Base-by-base conservation (phyloP, 352 stramenopile genomes). In the Thalassiosira hispida region DNA sequence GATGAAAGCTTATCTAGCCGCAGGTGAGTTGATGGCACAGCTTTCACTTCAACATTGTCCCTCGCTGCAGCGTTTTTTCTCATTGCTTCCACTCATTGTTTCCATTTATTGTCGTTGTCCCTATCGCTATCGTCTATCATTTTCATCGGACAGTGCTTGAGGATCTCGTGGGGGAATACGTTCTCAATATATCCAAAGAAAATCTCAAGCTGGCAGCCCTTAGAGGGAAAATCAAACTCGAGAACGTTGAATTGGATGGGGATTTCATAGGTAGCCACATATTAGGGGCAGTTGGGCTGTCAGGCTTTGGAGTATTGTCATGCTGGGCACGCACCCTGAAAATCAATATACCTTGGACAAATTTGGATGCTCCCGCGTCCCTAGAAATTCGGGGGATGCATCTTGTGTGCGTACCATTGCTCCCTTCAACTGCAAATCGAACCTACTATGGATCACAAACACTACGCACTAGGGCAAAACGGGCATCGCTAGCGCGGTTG, bases 191-290 rank as follows among this genome's bases (percentile, higher is more conserved):
- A 40, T 88, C 87, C 31, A 89, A 91, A 66, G 85, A 92, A 64
- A 91, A 90, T 38, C 61, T 94, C 5, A 91, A 92, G 78, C 73
- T 94, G 63, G 79, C 79, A 1, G 83, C 84, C 18, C 63, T 94
- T 14, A 65, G 74, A 18, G 89, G 89, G 31, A 90, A 90, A 73
- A 89, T 94, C 11, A 92, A 91, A 77, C 66, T 94, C 0, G 86
- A 92, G 51, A 91, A 94, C 79, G 89, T 94, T 27, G 84, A 94
- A 67, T 65, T 94, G 14, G 89, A 94, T 60, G 89, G 89, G 18
- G 89, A 94, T 71, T 70, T 92, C 35, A 88, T 94, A 38, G 89
- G 86, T 1, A 85, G 83, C 22, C 83, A 90, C 53, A 77, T 94
- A 11, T 57, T 94, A n/a, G 74, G 83, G 33, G 82, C 83, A 9